A percentile compares a stretch with the other conserved stretches of the same genome.
Evolutionary conservation across 2,329 filamentous ascomycete species (phyloP).

Genomic region (Aspergillus piperis): DNA sequence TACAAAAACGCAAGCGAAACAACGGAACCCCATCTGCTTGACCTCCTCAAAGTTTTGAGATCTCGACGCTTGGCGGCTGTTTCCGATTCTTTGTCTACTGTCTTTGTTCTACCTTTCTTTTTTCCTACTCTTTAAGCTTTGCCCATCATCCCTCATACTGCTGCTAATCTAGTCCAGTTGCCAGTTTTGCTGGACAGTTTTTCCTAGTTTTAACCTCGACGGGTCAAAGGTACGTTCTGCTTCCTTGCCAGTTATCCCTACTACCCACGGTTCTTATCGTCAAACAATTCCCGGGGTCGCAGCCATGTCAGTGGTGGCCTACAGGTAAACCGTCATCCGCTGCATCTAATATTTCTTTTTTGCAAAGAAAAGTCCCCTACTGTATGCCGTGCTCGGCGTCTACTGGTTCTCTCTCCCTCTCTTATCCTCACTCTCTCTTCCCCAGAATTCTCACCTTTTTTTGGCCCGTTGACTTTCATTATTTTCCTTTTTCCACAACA

Average conservation of each 20-base stretch:
- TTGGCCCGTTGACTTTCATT: not conserved
- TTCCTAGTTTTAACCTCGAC: not conserved
- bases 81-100: slow-evolving; percentile 21
- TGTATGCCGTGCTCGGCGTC: not conserved
- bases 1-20: not conserved
- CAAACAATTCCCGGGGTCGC: not conserved
- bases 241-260: not conserved
- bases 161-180: not conserved
- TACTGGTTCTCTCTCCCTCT: not conserved
- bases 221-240: not conserved
- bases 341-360: slow-evolving; percentile 7
- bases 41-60: not conserved
- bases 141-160: not conserved
- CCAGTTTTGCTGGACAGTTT: not conserved
- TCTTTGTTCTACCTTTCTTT: slow-evolving; percentile 4
- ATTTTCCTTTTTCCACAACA: not conserved
- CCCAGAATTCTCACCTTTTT: not conserved
- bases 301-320: not conserved
- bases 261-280: not conserved
- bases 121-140: slow-evolving; percentile 3
- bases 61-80: slow-evolving; percentile 10
- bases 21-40: not conserved
- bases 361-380: slow-evolving; percentile 6
- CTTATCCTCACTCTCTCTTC: not conserved
- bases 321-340: slow-evolving; percentile 5